Percentiles rank a stretch among this genome's conserved stretches.
Conservation (phyloP, 1,284 basidiomycete genomes). For the Trichosporon sp. region DNA sequence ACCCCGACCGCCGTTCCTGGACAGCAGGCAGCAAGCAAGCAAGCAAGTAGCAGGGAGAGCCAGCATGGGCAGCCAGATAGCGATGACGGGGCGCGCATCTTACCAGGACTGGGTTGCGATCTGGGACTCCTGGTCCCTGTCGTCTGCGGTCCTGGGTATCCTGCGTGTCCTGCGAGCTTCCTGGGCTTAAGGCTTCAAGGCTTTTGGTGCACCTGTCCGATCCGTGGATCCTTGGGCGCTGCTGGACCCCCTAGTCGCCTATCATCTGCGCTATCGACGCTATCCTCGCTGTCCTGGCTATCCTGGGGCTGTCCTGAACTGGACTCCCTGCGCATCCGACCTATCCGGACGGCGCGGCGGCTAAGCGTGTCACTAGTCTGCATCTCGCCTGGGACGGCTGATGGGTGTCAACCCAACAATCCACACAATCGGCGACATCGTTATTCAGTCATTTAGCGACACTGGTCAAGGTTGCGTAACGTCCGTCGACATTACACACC, state of each 20-base stretch:
- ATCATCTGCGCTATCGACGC: background rate
- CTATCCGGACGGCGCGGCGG: background rate
- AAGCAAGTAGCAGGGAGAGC: background rate
- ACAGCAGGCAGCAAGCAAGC: background rate
- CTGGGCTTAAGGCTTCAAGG: background rate
- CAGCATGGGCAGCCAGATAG: background rate
- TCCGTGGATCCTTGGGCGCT: conserved; percentile 7
- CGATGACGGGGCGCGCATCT: no score
- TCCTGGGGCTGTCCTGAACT: background rate
- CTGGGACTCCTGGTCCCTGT: background rate
- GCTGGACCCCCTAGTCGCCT: background rate
- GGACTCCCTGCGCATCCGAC: background rate
- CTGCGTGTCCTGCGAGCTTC: background rate
- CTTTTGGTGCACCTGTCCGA: background rate
- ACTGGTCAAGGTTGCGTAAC: conserved; percentile 5
- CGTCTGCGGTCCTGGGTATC: background rate
- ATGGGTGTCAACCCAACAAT: conserved; percentile 11
- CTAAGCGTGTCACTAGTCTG: background rate
- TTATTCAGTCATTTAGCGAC: conserved; percentile 15
- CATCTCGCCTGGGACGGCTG: background rate
- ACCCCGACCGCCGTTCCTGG: background rate
- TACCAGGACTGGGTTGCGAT: background rate
- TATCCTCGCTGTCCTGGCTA: background rate
- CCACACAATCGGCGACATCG: conserved; percentile 18
- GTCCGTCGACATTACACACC: conserved; percentile 10